These are phyloP conservation scores for Fusarium mangiferae DNA, from an alignment of 2,329 filamentous ascomycete genomes.

Conservation along the genomic window DNA sequence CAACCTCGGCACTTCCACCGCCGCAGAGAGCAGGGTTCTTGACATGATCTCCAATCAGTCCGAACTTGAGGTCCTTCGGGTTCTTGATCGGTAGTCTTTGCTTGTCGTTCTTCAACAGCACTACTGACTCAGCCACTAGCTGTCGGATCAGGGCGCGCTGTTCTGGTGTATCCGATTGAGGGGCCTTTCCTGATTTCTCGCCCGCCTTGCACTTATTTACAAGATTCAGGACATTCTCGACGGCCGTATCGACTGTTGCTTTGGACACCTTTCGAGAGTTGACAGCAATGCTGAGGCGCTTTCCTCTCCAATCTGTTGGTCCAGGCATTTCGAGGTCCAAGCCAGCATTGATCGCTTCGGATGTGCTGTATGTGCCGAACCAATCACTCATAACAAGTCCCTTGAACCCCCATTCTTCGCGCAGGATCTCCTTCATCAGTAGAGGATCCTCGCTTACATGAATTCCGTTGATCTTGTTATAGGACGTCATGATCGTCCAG, in stretches of 20 bases:
- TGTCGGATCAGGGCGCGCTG: slow-evolving; percentile 26
- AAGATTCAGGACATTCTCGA: slow-evolving; percentile 36
- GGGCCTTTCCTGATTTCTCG: neutral
- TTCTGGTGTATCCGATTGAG: slow-evolving; percentile 21
- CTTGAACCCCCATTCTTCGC: slow-evolving; percentile 39
- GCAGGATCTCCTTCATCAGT: slow-evolving; percentile 46
- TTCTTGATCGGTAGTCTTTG: slow-evolving; percentile 21
- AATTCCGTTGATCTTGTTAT: slow-evolving; percentile 54
- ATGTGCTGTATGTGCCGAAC: slow-evolving; percentile 47
- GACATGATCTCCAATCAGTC: slow-evolving; percentile 53
- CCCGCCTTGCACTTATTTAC: slow-evolving; percentile 21
- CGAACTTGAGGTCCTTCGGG: slow-evolving; percentile 47
- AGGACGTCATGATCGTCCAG: slow-evolving; percentile 49
- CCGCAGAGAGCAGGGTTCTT: slow-evolving; percentile 48
- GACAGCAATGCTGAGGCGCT: slow-evolving; percentile 42
- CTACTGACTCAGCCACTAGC: slow-evolving; percentile 19
- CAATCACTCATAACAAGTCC: slow-evolving; percentile 47
- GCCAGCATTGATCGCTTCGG: slow-evolving; percentile 43
- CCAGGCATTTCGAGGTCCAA: slow-evolving; percentile 51
- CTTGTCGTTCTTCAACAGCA: slow-evolving; percentile 20
- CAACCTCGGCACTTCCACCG: slow-evolving; percentile 49
- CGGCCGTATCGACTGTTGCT: slow-evolving; percentile 40
- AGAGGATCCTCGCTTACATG: slow-evolving; percentile 40
- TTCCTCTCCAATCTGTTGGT: slow-evolving; percentile 40
- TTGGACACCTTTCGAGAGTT: slow-evolving; percentile 37